These are phyloP conservation scores for Collybia sp. DNA, from an alignment of 768 basidiomycete species.

Conservation along the genomic window DNA sequence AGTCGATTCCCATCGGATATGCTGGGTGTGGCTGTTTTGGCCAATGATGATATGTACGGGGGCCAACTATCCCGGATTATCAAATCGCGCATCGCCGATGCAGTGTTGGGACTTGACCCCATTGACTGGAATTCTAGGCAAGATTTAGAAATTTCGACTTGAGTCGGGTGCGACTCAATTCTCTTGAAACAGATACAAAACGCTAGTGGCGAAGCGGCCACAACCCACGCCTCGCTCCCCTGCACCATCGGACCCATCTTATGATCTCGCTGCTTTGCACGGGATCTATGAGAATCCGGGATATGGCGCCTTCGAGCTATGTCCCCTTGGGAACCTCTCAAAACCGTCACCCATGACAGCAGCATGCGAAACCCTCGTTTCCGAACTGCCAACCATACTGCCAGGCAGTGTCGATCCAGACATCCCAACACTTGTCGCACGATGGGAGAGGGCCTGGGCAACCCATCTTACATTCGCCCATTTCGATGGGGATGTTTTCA, in stretches of 20 bases:
- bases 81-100: slow-evolving; percentile 15
- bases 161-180: not conserved
- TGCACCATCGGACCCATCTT: not conserved
- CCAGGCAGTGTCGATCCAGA: not conserved
- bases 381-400: not conserved
- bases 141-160: not conserved
- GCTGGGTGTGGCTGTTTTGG: slow-evolving; percentile 14
- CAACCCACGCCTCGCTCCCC: slow-evolving; percentile 1
- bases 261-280: not conserved
- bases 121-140: slow-evolving; percentile 14
- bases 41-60: slow-evolving; percentile 15
- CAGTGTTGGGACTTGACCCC: slow-evolving; percentile 12
- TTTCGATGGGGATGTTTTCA: slow-evolving; percentile 4
- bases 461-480: not conserved
- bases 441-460: not conserved
- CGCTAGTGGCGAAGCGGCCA: not conserved
- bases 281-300: slow-evolving; percentile 2
- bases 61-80: slow-evolving; percentile 7
- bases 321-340: not conserved
- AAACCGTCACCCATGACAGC: not conserved
- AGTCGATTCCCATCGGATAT: slow-evolving; percentile 13
- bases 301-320: slow-evolving; percentile 1
- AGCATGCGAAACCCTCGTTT: not conserved
- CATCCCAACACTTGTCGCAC: not conserved
- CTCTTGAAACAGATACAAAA: not conserved